A percentile compares a stretch with the other conserved stretches of the same genome.
Evolutionary conservation across 345 rosid genomes (phyloP).

Genomic region (Erysimum cheiranthoides): DNA sequence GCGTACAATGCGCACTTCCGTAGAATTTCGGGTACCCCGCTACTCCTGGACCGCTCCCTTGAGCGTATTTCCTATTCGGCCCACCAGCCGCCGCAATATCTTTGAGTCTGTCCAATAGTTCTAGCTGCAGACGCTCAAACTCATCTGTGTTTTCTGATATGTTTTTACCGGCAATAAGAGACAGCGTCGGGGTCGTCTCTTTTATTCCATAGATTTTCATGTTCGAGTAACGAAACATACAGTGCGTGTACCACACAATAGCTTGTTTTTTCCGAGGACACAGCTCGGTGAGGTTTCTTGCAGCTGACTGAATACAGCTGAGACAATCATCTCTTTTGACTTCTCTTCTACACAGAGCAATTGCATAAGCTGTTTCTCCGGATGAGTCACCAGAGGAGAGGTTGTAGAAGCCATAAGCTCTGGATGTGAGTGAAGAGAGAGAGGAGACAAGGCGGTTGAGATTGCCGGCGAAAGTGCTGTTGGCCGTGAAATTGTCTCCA

Average conservation of each 20-base stretch:
- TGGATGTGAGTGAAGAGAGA: slow-evolving; percentile 24
- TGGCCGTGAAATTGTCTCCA: slow-evolving; percentile 34
- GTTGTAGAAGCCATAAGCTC: slow-evolving; percentile 47
- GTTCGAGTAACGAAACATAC: slow-evolving; percentile 54
- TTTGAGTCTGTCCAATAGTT: slow-evolving; percentile 37
- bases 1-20: slow-evolving; percentile 56
- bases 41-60: slow-evolving; percentile 29
- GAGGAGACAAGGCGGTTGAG: slow-evolving; percentile 41
- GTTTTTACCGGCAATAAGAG: background rate
- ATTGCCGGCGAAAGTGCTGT: slow-evolving; percentile 36
- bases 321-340: slow-evolving; percentile 43
- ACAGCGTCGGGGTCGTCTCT: slow-evolving; percentile 17
- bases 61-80: slow-evolving; percentile 51
- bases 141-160: slow-evolving; percentile 32
- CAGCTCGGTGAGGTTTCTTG: slow-evolving; percentile 6
- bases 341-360: slow-evolving; percentile 56
- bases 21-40: slow-evolving; percentile 28
- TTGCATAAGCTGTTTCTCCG: slow-evolving; percentile 44
- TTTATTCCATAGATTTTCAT: slow-evolving; percentile 30
- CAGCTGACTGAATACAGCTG: slow-evolving; percentile 45
- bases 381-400: slow-evolving; percentile 33
- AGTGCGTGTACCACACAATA: slow-evolving; percentile 47
- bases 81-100: slow-evolving; percentile 43
- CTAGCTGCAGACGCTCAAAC: slow-evolving; percentile 33
- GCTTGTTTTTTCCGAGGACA: slow-evolving; percentile 47